Conservation (phyloP, 768 basidiomycete species). For the Tylopilus rubrobrunneus region DNA sequence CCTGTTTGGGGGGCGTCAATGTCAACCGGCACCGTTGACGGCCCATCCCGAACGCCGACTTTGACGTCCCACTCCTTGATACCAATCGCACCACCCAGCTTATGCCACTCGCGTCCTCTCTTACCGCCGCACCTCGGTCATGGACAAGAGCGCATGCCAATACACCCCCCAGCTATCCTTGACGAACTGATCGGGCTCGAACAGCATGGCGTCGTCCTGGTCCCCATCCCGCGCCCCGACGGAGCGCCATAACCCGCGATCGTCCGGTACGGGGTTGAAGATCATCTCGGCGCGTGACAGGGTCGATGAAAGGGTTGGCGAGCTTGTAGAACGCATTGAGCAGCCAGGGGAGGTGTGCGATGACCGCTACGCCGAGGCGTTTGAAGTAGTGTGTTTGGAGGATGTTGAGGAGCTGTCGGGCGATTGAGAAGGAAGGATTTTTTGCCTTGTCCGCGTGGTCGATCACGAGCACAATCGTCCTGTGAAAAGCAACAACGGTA, state of each 20-base stretch:
- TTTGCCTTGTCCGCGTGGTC: constrained; percentile 75
- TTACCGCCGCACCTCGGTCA: constrained; percentile 49
- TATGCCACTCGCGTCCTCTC: constrained; percentile 56
- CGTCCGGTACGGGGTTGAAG: constrained; percentile 55
- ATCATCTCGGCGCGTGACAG: constrained; percentile 70
- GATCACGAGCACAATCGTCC: constrained; percentile 67
- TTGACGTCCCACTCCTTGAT: constrained; percentile 81
- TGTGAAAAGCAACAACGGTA: constrained; percentile 21
- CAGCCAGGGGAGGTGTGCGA: constrained; percentile 80
- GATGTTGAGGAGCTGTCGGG: constrained; percentile 50
- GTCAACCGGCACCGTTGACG: background rate
- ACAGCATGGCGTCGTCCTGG: constrained; percentile 35
- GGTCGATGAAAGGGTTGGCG: constrained; percentile 80
- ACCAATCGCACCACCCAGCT: constrained; percentile 66
- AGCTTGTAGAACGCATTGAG: constrained; percentile 73
- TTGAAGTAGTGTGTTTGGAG: constrained; percentile 86
- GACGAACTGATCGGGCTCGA: constrained; percentile 69
- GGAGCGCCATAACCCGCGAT: constrained; percentile 25
- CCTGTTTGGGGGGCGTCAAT: background rate
- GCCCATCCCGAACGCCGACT: constrained; percentile 20
- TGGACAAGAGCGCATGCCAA: constrained; percentile 60
- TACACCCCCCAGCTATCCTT: constrained; percentile 74
- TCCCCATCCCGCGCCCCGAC: constrained; percentile 20
- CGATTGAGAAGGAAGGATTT: constrained; percentile 39
- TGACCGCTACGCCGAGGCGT: constrained; percentile 69